Evolutionary conservation across 495 filamentous ascomycete genomes (phyloP), one percentile per base, ranked within the genome.

Genomic region (Cryomyces antarcticus): DNA sequence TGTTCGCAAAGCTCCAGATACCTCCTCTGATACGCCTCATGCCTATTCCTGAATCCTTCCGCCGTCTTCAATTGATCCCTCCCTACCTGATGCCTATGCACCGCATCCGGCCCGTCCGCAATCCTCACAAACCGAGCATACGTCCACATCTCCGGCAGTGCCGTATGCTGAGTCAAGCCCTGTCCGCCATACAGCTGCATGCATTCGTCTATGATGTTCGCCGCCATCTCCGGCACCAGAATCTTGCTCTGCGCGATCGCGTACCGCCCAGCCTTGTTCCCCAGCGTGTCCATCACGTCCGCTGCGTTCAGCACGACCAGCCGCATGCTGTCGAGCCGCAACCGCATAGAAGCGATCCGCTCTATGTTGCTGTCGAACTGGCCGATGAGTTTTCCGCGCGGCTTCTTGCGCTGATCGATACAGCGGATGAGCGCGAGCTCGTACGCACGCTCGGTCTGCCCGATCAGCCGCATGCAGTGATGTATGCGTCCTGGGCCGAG

Each of bases 161-260:
- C 50, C 10, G 58, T 63, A 49, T 63, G 55, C 44, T 64, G 61
- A 28, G 57, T 62, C 30, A 64, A 36, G 7, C 61, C 61, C 45
- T 58, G 55, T 2, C 58, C 61, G 33, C 61, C 61, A 51, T 56
- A 60, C 51, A 62, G 52, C 48, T 64, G 61, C 57, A 64, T 63
- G 37, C 55, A 57, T 46, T 59, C 55, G 45, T 63, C 60, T 44
- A 64, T 60, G 39, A 64, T 52, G 41, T 53, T 55, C 33, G 52
- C 49, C 28, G 54, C 50, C 38, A 51, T 51, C 29, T 52, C 52
- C 30, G 61, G 61, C 1, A 64, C 56, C 36, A 64, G 49, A 37
- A 64, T 58, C 50, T 64, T 64, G 37, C 39, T 44, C 46, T 64
- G 57, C 7, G 61, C 61, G 47, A 64, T 64, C 7, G 55, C 61